Base-by-base conservation (phyloP, 805 yeast species). In the Citeromyces matritensis region DNA sequence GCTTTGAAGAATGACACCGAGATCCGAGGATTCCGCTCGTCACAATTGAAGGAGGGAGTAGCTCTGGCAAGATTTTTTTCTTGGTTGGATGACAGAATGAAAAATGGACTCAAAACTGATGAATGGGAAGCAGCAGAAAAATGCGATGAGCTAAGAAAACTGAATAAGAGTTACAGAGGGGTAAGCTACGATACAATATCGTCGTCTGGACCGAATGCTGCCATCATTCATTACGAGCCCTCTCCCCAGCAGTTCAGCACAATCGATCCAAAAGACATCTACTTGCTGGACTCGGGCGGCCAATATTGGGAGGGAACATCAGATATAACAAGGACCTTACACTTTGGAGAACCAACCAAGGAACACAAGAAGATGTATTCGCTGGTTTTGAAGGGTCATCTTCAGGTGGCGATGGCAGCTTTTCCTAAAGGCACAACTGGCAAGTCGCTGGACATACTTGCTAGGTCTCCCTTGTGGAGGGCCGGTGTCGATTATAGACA, bases 221-320 rank as follows among this genome's bases (percentile, higher is more conserved):
- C 91, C 2, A 59, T 80, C 21, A 76, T 81, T 37, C 93, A 81
- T 48, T 81, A 81, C 48, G 56, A 71, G 27, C 91, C 93, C 4
- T 42, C 48, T 9, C 47, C 51, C 31, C 56, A 56, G 5, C 45
- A 49, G 8, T 59, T 65, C 36, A 42, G 67, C 5, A 49, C 62
- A 6, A 69, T 72, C 28, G 65, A 70, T 39, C 76, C 74, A 5
- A 51, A 55, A 25, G 61, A 66, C 30, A 53, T 70, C 14, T 72
- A 69, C 44, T 55, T 72, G 28, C 58, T 65, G 42, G 80, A 72
- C 45, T 63, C 74, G 3, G 79, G 80, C 6, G 59, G 73, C 9
- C 80, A 72, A 40, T 72, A 65, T 40, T 55, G 68, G 35, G 76
- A 71, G 35, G 79, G 79, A 23, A 72, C 79, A 5, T 72, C 80